Percentiles rank a stretch among this genome's conserved stretches.
Evolutionary conservation across 2,329 filamentous ascomycete species (phyloP).

Genomic region (Dothistroma septosporum): DNA sequence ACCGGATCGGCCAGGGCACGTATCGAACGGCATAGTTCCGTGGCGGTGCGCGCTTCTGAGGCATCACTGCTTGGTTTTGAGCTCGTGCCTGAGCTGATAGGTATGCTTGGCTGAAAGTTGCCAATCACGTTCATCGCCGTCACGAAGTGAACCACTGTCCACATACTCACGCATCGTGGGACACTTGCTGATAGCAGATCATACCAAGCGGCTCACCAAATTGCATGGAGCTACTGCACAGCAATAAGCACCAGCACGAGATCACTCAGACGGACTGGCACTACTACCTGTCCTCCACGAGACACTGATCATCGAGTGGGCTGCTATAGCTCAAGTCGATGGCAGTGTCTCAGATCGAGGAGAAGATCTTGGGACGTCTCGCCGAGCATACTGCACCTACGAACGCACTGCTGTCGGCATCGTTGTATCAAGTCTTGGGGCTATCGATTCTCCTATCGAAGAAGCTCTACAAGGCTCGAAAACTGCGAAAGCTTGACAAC

Average conservation of each 20-base stretch:
- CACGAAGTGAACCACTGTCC: neutral
- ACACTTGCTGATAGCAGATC: neutral
- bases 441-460: conserved; percentile 83
- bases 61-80: conserved; percentile 6
- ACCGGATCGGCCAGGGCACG: neutral
- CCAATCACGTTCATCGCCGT: conserved; percentile 3
- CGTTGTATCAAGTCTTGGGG: conserved; percentile 86
- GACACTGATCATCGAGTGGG: conserved; percentile 6
- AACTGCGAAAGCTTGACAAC: conserved; percentile 74
- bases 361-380: conserved; percentile 90
- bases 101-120: conserved; percentile 13
- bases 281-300: neutral
- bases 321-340: conserved; percentile 48
- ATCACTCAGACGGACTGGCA: neutral
- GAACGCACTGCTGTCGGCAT: conserved; percentile 73
- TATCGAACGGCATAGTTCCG: conserved; percentile 9
- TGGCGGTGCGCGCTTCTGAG: conserved; percentile 3
- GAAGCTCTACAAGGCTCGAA: conserved; percentile 77
- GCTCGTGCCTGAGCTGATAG: conserved; percentile 8
- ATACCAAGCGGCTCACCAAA: neutral
- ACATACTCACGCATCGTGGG: neutral
- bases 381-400: conserved; percentile 73
- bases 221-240: neutral
- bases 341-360: conserved; percentile 95
- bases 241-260: neutral